Conservation (phyloP, 2,329 filamentous ascomycete genomes). For the Penicillium paneum region DNA sequence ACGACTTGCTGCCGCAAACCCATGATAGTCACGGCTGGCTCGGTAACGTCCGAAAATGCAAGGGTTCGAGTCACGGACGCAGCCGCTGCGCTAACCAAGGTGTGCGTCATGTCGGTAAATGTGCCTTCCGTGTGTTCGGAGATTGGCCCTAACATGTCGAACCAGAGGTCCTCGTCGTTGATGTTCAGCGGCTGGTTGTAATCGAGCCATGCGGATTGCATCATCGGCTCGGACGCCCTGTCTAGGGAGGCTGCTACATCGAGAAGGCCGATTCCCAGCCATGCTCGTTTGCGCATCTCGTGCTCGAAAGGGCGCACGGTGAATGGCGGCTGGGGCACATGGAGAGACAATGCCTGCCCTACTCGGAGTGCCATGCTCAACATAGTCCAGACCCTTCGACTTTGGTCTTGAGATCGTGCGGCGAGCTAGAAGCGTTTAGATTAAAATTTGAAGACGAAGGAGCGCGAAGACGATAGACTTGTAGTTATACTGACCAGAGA, state of each 20-base stretch:
- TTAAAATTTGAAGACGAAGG: not conserved
- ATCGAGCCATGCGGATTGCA: constrained; percentile 30
- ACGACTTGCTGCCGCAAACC: constrained; percentile 26
- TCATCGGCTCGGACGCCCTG: constrained; percentile 35
- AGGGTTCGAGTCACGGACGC: constrained; percentile 23
- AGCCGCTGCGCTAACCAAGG: constrained; percentile 23
- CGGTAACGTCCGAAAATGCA: constrained; percentile 25
- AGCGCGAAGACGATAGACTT: not conserved
- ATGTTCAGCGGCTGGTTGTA: constrained; percentile 27
- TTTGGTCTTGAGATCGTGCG: constrained; percentile 31
- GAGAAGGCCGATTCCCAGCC: constrained; percentile 30
- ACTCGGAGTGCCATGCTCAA: constrained; percentile 32
- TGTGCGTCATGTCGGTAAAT: constrained; percentile 31
- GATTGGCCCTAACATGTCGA: constrained; percentile 20
- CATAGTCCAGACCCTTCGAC: constrained; percentile 36
- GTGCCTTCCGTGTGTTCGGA: constrained; percentile 15
- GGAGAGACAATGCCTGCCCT: constrained; percentile 32
- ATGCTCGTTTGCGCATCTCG: constrained; percentile 33
- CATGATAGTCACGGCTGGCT: constrained; percentile 23
- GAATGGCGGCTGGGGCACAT: constrained; percentile 30
- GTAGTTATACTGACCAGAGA: constrained; percentile 24
- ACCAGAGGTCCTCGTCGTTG: constrained; percentile 30
- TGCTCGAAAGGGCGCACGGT: constrained; percentile 28
- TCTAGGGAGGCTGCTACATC: constrained; percentile 31
- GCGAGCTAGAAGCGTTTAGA: constrained; percentile 18